Evolutionary conservation across 495 filamentous ascomycete genomes (phyloP), one percentile per base, ranked within the genome.

Genomic region (Neurospora africana): DNA sequence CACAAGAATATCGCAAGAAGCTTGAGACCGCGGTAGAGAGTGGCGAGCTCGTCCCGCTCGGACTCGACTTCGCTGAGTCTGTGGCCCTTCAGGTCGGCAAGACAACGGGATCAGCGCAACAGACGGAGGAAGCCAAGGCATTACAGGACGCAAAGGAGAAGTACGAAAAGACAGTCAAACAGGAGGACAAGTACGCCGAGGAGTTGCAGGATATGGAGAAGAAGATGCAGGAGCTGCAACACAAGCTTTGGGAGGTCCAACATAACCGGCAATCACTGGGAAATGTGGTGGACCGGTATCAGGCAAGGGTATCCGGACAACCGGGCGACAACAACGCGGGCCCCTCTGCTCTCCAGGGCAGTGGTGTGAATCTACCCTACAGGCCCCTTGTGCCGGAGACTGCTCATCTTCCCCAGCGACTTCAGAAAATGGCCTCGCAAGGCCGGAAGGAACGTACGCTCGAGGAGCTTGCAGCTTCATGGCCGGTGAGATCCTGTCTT

Each of bases 1-100:
- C 68, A 17, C 37, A 36, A 19, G 70, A 72, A 10, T 40, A 69
- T 21, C 53, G 70, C 58, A 36, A 39, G 19, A 69, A 69, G 39
- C 33, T 72, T 30, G 58, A 72, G 61, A 36, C 27, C 7, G 61
- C 27, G 21, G 70, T 69, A 11, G 58, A 70, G 27, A 40, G 30
- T 23, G 58, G 37, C 23, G 38, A 69, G 23, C 40, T 72, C 9
- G 58, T 40, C 11, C 23, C 39, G 7, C 61, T 72, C 10, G 70
- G 70, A 30, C 33, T 41, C n/a, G 70, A 69, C 19, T 72, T 72
- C 21, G 70, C 70, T 40, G 70, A 72, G 27, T 36, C 35, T 15
- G 67, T 39, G 15, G 53, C 58, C 37, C 23, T 33, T 5, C 58
- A 68, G 23, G 70, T 72, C 21, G 58, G 58, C 35, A 72, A 40